Conservation (phyloP, 192 early-diverging fungal species). For the Haplosporangium gracile region DNA sequence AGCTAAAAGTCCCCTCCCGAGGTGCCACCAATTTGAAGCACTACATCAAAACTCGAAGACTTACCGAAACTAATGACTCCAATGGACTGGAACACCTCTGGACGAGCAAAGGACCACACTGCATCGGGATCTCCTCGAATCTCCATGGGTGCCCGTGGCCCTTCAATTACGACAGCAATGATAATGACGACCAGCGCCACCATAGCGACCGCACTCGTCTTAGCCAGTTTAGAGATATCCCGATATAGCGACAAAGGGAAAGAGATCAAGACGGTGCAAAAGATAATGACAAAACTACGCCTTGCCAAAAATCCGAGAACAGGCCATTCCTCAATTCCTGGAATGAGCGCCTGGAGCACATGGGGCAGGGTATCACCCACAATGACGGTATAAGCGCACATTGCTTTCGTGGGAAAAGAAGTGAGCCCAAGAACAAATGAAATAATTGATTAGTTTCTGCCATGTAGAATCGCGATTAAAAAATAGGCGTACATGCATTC, state of each 20-base stretch:
- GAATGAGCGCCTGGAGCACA: slow-evolving; percentile 81
- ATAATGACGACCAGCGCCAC: slow-evolving; percentile 86
- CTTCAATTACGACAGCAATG: slow-evolving; percentile 78
- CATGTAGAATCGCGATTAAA: neutral
- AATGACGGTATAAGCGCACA: slow-evolving; percentile 81
- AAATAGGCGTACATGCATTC: slow-evolving; percentile 22
- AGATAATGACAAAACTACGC: slow-evolving; percentile 79
- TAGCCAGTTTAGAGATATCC: slow-evolving; percentile 90
- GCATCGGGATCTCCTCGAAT: slow-evolving; percentile 61
- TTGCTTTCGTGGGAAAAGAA: slow-evolving; percentile 39
- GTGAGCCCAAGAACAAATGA: neutral
- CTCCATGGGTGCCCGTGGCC: slow-evolving; percentile 66
- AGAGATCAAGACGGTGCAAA: slow-evolving; percentile 83
- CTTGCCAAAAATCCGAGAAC: slow-evolving; percentile 75
- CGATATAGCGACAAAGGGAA: slow-evolving; percentile 90
- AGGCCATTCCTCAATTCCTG: slow-evolving; percentile 62
- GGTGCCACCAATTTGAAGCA: neutral
- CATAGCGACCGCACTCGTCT: slow-evolving; percentile 88
- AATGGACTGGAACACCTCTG: slow-evolving; percentile 81
- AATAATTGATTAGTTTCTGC: neutral
- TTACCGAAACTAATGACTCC: slow-evolving; percentile 92
- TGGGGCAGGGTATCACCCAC: slow-evolving; percentile 92
- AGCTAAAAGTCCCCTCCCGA: neutral
- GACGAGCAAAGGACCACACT: slow-evolving; percentile 57
- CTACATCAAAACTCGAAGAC: neutral